phyloP scores from a whole-genome alignment of 208 protist genomes.

The Trypanosoma avium region DNA sequence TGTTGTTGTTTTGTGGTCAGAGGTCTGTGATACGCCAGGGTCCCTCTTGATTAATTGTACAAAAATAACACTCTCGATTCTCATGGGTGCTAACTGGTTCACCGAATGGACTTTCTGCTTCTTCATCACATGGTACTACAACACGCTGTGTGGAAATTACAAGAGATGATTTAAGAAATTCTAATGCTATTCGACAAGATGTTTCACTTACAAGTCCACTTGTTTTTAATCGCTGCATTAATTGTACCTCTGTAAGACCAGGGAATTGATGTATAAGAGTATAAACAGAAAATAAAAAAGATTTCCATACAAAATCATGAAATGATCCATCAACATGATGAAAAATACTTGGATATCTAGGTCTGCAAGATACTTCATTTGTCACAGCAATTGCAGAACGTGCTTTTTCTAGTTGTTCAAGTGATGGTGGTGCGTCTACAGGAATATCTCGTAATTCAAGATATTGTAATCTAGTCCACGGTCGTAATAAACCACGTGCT shows the following conservation, averaged over 20 bases:
- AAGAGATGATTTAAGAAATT: conserved; percentile 41
- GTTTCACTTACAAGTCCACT: conserved; percentile 57
- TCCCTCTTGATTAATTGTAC: conserved; percentile 16
- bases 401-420: conserved; percentile 31
- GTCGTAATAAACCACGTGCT: conserved; percentile 15
- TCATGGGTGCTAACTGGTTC: neutral
- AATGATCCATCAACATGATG: conserved; percentile 84
- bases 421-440: conserved; percentile 35
- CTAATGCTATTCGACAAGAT: conserved; percentile 43
- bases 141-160: conserved; percentile 19
- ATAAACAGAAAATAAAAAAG: conserved; percentile 57
- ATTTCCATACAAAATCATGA: conserved; percentile 75
- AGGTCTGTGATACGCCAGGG: conserved; percentile 26
- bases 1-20: neutral
- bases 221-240: conserved; percentile 32
- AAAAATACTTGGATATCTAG: conserved; percentile 80
- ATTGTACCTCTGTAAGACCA: conserved; percentile 45
- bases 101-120: conserved; percentile 15
- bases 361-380: neutral
- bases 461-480: conserved; percentile 18
- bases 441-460: conserved; percentile 42
- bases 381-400: conserved; percentile 8
- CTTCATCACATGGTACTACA: conserved; percentile 2
- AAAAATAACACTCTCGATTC: conserved; percentile 26
- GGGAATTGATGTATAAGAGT: conserved; percentile 55